Evolutionary conservation across 192 early-diverging fungal species (phyloP).

Genomic region (Coemansia sp.): DNA sequence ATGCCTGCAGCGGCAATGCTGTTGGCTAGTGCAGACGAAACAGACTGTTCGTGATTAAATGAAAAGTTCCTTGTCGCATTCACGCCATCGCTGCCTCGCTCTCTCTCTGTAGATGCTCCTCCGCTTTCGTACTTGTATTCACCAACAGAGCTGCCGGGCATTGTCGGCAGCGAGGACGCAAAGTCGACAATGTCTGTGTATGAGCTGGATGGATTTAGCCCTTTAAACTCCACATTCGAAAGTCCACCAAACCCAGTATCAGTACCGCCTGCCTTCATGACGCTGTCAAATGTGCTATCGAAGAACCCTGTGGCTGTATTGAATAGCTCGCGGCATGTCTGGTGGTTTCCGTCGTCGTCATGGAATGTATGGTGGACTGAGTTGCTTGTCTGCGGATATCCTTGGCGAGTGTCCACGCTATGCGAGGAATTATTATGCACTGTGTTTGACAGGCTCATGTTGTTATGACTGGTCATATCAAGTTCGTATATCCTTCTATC

Average conservation of each 20-base stretch:
- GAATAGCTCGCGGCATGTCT: conserved; percentile 5
- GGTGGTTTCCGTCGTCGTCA: neutral
- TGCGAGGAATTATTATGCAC: conserved; percentile 17
- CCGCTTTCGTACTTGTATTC: conserved; percentile 3
- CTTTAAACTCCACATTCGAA: conserved; percentile 2
- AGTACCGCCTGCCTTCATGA: conserved; percentile 7
- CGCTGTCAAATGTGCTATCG: conserved; percentile 13
- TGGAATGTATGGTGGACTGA: neutral
- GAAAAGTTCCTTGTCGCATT: neutral
- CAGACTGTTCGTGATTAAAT: neutral
- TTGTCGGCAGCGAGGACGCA: neutral
- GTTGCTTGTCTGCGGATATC: neutral
- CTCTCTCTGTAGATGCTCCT: neutral
- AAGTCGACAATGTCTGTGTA: conserved; percentile 23
- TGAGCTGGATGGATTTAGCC: neutral
- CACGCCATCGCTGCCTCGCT: neutral
- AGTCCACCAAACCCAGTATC: neutral
- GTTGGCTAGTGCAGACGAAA: neutral
- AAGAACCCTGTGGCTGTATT: conserved; percentile 14
- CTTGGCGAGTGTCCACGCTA: neutral
- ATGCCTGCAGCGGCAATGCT: neutral
- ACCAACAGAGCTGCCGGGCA: neutral
- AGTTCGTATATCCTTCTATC: conserved; percentile 37
- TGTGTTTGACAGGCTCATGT: conserved; percentile 10
- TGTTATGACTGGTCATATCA: conserved; percentile 6